These are phyloP conservation scores for Cladobotryum mycophilum DNA, from an alignment of 2,329 filamentous ascomycete species.

Conservation along the genomic window DNA sequence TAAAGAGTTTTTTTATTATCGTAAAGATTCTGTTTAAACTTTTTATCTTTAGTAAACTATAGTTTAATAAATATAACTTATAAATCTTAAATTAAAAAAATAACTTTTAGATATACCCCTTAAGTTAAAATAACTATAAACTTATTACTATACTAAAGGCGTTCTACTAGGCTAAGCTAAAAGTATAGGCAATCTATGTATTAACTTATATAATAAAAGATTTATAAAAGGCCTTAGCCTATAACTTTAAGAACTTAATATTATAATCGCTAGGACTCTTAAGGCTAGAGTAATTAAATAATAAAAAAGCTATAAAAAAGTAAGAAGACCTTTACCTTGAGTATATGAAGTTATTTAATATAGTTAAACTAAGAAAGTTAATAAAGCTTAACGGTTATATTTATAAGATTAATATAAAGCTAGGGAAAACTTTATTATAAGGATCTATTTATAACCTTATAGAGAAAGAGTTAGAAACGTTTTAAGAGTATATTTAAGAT, in stretches of 20 bases:
- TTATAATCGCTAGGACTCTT: constrained; percentile 6
- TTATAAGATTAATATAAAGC: too few relatives aligned
- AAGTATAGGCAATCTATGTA: constrained; percentile 3
- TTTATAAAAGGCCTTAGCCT: background rate
- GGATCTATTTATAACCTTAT: too few relatives aligned
- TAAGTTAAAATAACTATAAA: constrained; percentile 1
- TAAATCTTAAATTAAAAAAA: constrained; percentile 1
- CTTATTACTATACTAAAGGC: background rate
- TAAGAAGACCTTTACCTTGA: too few relatives aligned
- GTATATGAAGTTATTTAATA: background rate
- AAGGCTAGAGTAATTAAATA: too few relatives aligned
- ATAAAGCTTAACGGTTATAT: too few relatives aligned
- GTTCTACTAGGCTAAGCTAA: constrained; percentile 3
- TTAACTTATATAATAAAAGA: constrained; percentile 2
- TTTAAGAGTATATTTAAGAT: constrained; percentile 9
- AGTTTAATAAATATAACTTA: background rate
- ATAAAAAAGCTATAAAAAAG: too few relatives aligned
- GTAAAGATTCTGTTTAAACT: too few relatives aligned
- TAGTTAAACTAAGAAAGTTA: background rate
- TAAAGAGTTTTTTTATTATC: too few relatives aligned
- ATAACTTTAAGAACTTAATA: constrained; percentile 1
- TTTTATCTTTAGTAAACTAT: background rate
- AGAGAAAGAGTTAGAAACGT: too few relatives aligned
- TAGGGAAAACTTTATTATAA: too few relatives aligned
- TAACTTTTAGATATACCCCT: constrained; percentile 1